These are phyloP conservation scores for Theileria annulata DNA, from an alignment of 169 alveolate species.

Conservation along the genomic window DNA sequence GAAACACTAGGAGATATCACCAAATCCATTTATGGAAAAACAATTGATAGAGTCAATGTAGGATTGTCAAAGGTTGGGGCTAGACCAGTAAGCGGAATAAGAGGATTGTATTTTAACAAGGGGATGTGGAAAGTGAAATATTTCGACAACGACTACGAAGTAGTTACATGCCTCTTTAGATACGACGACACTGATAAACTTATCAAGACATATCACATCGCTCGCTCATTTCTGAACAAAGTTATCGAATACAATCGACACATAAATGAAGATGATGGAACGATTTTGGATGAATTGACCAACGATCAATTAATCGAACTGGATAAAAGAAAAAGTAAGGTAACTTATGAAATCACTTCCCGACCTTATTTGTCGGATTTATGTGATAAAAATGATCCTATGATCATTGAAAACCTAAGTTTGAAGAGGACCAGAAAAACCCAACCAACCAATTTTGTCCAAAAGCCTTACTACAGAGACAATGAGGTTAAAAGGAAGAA, in stretches of 20 bases:
- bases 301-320: conserved; percentile 48
- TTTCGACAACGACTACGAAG: conserved; percentile 31
- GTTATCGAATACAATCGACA: conserved; percentile 55
- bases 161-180: conserved; percentile 42
- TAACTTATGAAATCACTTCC: neutral
- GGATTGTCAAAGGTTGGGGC: conserved; percentile 49
- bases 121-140: conserved; percentile 65
- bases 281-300: conserved; percentile 30
- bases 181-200: conserved; percentile 40
- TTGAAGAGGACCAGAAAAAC: no score
- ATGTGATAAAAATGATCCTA: no score
- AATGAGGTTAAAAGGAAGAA: conserved; percentile 4
- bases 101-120: conserved; percentile 60
- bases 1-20: conserved; percentile 49
- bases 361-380: no score
- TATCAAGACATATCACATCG: conserved; percentile 48
- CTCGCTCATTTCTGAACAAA: conserved; percentile 40
- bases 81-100: conserved; percentile 59
- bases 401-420: no score
- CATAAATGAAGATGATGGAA: conserved; percentile 51
- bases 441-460: no score
- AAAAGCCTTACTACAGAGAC: no score
- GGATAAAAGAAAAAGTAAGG: conserved; percentile 26
- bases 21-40: neutral
- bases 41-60: neutral